These are phyloP conservation scores for Biancaea sappan DNA, from an alignment of 306 rosid genomes.

Conservation along the genomic window DNA sequence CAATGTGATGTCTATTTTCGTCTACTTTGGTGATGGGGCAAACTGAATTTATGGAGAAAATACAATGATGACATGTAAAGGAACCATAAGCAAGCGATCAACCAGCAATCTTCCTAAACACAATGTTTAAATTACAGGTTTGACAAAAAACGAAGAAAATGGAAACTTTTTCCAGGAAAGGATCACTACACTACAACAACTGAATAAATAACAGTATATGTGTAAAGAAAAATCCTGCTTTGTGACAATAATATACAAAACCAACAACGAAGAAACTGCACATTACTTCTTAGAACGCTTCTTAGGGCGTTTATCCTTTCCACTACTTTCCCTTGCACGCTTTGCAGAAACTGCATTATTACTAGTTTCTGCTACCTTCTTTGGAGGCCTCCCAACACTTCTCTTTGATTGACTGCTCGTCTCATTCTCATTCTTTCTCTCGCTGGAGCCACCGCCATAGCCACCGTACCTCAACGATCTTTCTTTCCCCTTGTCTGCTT, in stretches of 20 bases:
- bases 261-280: not conserved
- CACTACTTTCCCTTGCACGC: slow-evolving; percentile 65
- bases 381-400: slow-evolving; percentile 82
- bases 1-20: too few relatives aligned
- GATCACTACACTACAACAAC: slow-evolving; percentile 28
- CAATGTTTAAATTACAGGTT: slow-evolving; percentile 10
- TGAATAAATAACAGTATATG: slow-evolving; percentile 45
- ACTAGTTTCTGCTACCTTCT: slow-evolving; percentile 50
- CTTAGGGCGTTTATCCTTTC: slow-evolving; percentile 56
- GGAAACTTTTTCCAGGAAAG: not conserved
- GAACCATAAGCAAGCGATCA: not conserved
- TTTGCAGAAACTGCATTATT: slow-evolving; percentile 40
- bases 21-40: too few relatives aligned
- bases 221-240: slow-evolving; percentile 17
- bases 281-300: slow-evolving; percentile 63
- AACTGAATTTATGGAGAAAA: not conserved
- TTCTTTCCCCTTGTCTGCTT: slow-evolving; percentile 60
- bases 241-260: slow-evolving; percentile 27
- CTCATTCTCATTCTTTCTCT: slow-evolving; percentile 54
- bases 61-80: not conserved
- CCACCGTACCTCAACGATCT: slow-evolving; percentile 44
- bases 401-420: slow-evolving; percentile 65
- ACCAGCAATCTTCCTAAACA: slow-evolving; percentile 10
- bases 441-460: slow-evolving; percentile 34
- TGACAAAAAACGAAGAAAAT: not conserved